These are phyloP conservation scores for Dactylis glomerata DNA, from an alignment of 176 grass and related monocot species.

Conservation along the genomic window DNA sequence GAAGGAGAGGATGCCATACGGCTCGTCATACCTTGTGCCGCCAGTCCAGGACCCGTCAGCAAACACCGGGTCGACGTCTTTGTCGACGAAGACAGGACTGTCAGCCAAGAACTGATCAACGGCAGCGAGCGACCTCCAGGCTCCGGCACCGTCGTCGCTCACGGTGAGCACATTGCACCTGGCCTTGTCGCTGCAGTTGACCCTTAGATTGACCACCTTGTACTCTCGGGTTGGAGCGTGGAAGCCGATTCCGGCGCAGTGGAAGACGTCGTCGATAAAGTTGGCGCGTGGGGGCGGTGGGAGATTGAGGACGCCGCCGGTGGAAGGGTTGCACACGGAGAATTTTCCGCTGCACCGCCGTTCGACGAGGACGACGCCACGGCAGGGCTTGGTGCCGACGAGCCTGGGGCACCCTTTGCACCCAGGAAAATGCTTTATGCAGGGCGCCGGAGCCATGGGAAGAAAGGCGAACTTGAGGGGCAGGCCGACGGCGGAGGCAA, in stretches of 20 bases:
- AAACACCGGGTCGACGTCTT: neutral
- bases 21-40: neutral
- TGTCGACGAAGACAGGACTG: no score
- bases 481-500: neutral
- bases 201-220: neutral
- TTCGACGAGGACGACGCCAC: neutral
- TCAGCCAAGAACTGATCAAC: neutral
- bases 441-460: neutral
- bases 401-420: neutral
- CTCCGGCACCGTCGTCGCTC: neutral
- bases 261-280: no score
- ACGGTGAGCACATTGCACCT: neutral
- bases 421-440: neutral
- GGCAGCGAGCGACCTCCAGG: neutral
- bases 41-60: neutral
- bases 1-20: neutral
- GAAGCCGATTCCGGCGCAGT: neutral
- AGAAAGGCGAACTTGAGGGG: neutral
- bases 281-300: neutral
- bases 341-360: neutral
- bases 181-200: neutral
- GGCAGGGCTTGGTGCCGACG: slow-evolving; percentile 6
- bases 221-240: neutral
- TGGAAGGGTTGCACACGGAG: slow-evolving; percentile 5
- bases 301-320: neutral